phyloP scores from a whole-genome alignment of 2,329 filamentous ascomycete species.

The Fusarium goolgardi region DNA sequence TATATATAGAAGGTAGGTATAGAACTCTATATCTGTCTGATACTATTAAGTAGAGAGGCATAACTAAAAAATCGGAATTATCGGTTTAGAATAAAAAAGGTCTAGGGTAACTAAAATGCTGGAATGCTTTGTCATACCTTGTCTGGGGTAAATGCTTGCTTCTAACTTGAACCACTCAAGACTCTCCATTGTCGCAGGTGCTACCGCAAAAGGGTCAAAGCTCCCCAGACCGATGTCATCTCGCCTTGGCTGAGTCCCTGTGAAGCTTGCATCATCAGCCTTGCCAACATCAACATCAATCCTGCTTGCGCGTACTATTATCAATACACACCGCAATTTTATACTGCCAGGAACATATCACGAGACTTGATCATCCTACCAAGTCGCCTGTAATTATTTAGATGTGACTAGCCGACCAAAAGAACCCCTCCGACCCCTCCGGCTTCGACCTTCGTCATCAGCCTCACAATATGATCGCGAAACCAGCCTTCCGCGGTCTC shows the following conservation, averaged over 20 bases:
- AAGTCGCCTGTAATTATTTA: not conserved
- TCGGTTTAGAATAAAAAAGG: not conserved
- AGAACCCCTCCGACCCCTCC: conserved; percentile 36
- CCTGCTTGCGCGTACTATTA: conserved; percentile 1
- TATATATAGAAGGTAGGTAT: too few relatives aligned
- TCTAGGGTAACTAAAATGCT: conserved; percentile 22
- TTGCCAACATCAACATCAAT: conserved; percentile 23
- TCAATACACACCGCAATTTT: not conserved
- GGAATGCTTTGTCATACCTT: conserved; percentile 18
- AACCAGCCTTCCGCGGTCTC: conserved; percentile 29
- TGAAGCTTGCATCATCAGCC: conserved; percentile 29
- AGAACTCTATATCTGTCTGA: not conserved
- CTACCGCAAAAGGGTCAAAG: conserved; percentile 32
- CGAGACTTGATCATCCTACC: not conserved
- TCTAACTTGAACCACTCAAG: conserved; percentile 22
- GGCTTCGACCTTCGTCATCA: conserved; percentile 23
- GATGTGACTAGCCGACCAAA: conserved; percentile 40
- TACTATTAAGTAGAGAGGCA: not conserved
- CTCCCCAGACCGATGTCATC: conserved; percentile 34
- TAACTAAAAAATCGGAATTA: not conserved
- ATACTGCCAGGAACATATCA: not conserved
- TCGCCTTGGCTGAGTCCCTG: conserved; percentile 11
- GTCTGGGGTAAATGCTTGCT: conserved; percentile 11
- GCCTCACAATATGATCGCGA: conserved; percentile 39
- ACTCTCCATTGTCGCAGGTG: conserved; percentile 25